Evolutionary conservation across 805 yeast genomes (phyloP), one percentile per base, ranked within the genome.

Genomic region (Candida ponderosae): DNA sequence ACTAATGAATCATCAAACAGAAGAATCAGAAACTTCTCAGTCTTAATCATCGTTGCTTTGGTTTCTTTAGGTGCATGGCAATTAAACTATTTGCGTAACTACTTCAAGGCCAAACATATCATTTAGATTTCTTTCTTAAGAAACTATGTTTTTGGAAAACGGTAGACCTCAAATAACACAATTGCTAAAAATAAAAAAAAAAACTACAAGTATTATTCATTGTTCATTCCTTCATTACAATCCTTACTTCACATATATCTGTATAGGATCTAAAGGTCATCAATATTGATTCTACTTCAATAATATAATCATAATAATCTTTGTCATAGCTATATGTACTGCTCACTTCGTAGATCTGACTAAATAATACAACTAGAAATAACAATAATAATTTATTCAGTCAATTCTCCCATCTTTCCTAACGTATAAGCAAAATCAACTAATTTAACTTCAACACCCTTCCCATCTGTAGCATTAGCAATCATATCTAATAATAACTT

Each of bases 1-100:
- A 93, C 98, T 36, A 93, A 93, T 63, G 98, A 93, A 68, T 81
- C 94, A 31, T 93, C 98, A 36, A 93, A 93, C 65, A 72, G 81
- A 49, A 80, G 98, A 59, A 96, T 90, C 41, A 81, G 87, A 66
- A 79, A 81, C 65, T 93, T 93, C 60, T 85, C 95, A 14, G 51
- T 84, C 24, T 53, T 79, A 33, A 76, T 87, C 42, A 70, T 88
- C 40, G 23, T 81, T 29, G 70, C 87, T 28, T 73, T 93, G 58
- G 56, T 87, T 36, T 76, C 77, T 19, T 76, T 93, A 51, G 96
- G 97, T 35, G 79, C 72, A 29, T 90, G 97, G 95, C 97, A 93
- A 71, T 72, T 93, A 48, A 76, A 78, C 50, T 93, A 93, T 65
- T 74, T 93, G 65, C 81, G 96, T 67, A 81, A 84, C 60, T 93